Base-by-base conservation (phyloP, 2,329 filamentous ascomycete genomes). In the Botrytis galanthina region DNA sequence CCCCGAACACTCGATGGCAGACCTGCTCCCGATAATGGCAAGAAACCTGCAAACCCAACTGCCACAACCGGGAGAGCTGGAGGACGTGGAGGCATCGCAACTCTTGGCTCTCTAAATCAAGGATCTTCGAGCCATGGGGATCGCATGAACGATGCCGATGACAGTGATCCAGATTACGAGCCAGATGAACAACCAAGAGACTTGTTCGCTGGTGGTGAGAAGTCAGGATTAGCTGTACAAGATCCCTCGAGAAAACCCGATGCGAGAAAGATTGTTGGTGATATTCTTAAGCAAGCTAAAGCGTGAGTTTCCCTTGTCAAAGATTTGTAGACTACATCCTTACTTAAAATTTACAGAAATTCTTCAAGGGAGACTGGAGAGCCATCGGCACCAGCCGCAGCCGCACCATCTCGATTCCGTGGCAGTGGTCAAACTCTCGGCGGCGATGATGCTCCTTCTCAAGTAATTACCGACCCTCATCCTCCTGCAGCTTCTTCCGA, bases 141-240 rank as follows among this genome's bases (percentile, higher is more conserved):
- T 68, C 84, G 90, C 71, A 86, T 87, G 42, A 57, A 67, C 14
- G 85, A 88, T 29, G 87, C 89, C 70, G 87, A 91, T n/a, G 86
- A 88, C 5, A 87, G 90, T 26, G 85, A 88, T n/a, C 84, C 87
- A 12, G 84, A 86, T 37, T 85, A 86, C 1, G 84, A 87, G 4
- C 84, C 87, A 2, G 88, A 90, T 42, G 85, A 88, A 51, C 87
- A 89, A 75, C 85, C 86, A 10, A 84, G 90, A 75, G 92, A 96
- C 79, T 84, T 95, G 75, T 96, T 95, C 82, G 91, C 93, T 32
- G 93, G 93, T 70, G 93, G 93, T 48, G 93, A 95, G 83, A 96
- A 96, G 86, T 95, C 93, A 44, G 90, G 89, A 0, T 82, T 92
- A 63, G 90, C 90, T 35, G 88, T 92, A 37, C 89, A 92, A 79